Evolutionary conservation across 805 yeast species (phyloP).

Genomic region (Candida pseudoglaebosa): DNA sequence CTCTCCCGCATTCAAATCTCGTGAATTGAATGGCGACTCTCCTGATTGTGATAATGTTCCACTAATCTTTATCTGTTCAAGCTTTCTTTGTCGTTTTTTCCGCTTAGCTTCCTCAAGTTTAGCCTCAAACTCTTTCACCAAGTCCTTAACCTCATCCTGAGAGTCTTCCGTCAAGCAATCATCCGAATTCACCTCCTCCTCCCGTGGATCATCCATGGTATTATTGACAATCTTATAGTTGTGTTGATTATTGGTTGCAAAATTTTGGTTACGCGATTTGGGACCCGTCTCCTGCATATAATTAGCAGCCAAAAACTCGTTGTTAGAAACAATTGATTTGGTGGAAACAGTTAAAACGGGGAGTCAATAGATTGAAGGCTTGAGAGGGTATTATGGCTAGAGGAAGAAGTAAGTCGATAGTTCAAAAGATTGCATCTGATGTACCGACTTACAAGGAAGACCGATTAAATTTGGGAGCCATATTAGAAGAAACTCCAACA

Average conservation of each 20-base stretch:
- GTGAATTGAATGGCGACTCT: not conserved
- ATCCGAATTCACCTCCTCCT: conserved; percentile 17
- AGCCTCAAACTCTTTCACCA: conserved; percentile 33
- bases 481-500: conserved; percentile 5
- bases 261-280: not conserved
- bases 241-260: conserved; percentile 1
- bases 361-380: not conserved
- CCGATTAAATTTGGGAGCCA: conserved; percentile 15
- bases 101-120: conserved; percentile 10
- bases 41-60: not conserved
- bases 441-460: conserved; percentile 38
- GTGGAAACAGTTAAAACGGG: not conserved
- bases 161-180: conserved; percentile 36
- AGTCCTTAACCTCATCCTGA: conserved; percentile 33
- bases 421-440: conserved; percentile 55
- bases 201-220: conserved; percentile 32
- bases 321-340: too few species aligned
- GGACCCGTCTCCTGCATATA: too few species aligned
- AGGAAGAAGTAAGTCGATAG: conserved; percentile 58
- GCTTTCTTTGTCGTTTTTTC: conserved; percentile 5
- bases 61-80: not conserved
- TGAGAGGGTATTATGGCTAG: conserved; percentile 28
- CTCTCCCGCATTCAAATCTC: not conserved
- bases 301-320: too few species aligned
- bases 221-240: not conserved